phyloP scores from a whole-genome alignment of 2,329 filamentous ascomycete genomes.

The Cercospora janseana region DNA sequence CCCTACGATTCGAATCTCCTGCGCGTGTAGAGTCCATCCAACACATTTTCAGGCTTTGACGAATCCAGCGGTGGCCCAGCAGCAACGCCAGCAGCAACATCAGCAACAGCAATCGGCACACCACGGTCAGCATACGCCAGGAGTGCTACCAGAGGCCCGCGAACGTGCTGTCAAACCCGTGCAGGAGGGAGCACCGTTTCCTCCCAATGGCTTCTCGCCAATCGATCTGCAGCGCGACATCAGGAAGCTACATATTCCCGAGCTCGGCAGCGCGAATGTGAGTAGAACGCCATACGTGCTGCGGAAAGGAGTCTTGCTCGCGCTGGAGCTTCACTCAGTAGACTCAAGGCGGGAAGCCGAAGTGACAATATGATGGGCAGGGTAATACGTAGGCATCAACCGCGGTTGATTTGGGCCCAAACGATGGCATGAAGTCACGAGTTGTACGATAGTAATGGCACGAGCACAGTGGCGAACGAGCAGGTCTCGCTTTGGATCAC shows the following conservation, averaged over 20 bases:
- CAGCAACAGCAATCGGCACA: not conserved
- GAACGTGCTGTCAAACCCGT: conserved; percentile 19
- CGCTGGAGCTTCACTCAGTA: conserved; percentile 26
- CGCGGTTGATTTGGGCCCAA: not conserved
- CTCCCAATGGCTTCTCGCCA: conserved; percentile 29
- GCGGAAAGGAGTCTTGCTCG: conserved; percentile 30
- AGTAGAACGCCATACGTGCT: conserved; percentile 31
- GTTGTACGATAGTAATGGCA: conserved; percentile 1
- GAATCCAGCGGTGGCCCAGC: conserved; percentile 9
- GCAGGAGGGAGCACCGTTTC: conserved; percentile 30
- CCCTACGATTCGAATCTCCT: conserved; percentile 32
- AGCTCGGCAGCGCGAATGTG: conserved; percentile 30
- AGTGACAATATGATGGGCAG: not conserved
- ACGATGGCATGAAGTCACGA: not conserved
- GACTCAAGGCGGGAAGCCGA: conserved; percentile 23
- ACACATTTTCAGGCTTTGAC: conserved; percentile 33
- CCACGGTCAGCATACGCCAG: conserved; percentile 1
- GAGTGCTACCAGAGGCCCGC: conserved; percentile 2
- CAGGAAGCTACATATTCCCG: conserved; percentile 28
- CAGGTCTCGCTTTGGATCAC: not conserved
- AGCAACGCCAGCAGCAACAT: conserved; percentile 1
- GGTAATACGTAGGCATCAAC: not conserved
- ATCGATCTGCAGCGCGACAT: conserved; percentile 28
- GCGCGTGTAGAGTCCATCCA: conserved; percentile 33
- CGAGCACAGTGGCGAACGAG: not conserved